Evolutionary conservation across 208 protist genomes (phyloP), one percentile per base, ranked within the genome.

Genomic region (Crithidia brevicula): DNA sequence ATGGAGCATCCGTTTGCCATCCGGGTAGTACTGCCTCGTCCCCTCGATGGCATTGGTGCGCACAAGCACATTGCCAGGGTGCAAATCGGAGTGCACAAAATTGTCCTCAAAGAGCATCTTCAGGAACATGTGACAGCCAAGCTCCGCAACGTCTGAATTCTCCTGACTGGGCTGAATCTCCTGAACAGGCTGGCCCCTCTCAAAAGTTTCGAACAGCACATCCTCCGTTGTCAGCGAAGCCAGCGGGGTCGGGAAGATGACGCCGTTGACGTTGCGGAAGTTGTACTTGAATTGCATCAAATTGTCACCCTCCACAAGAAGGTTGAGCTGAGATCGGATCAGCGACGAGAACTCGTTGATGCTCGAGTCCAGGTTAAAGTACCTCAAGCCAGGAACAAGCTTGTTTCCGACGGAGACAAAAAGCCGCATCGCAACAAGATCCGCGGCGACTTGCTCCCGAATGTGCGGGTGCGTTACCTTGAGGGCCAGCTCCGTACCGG

Each of bases 71-170:
- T 98, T 98, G 10, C 96, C 96, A 7, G 94, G 94, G 58, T 98
- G 96, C 34, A 98, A 69, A 65, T 98, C 96, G 4, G 92, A 95
- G 74, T 98, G 96, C 28, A 97, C 82, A 81, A 98, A 97, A 67
- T 98, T 98, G 79, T 98, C 91, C 45, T 96, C 77, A 57, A 98
- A 96, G 10, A 98, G 81, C 96, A 98, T 98, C 67, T 97, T 97
- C 10, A 98, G 67, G 65, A 98, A 98, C 80, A 94, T 93, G 53
- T 97, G 85, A 53, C 92, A 95, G 2, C 94, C 93, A 8, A 91
- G 46, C 45, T 88, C 79, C 0, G 93, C 94, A 43, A 97, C 20
- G 30, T 90, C 85, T 5, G 63, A 61, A 30, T 91, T 89, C 20
- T 86, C 74, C 13, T 81, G 65, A 15, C 63, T 74, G 50, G 71